Evolutionary conservation across 2,329 filamentous ascomycete species (phyloP).

Genomic region (Paraphoma sp.): DNA sequence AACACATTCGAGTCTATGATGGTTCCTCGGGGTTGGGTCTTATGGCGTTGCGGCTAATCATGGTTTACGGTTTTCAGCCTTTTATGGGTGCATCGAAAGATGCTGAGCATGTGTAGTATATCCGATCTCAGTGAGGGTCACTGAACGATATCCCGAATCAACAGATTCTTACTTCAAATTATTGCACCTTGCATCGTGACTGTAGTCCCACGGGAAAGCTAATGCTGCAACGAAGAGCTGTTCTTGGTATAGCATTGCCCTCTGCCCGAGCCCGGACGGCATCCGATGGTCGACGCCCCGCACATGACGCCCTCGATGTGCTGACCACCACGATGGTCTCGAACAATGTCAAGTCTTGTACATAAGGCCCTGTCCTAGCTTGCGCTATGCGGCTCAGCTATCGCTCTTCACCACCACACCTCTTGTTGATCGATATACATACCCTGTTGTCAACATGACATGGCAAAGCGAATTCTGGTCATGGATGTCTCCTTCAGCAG

Average conservation of each 20-base stretch:
- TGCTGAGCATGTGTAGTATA: constrained; percentile 50
- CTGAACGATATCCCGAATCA: constrained; percentile 42
- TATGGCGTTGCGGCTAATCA: constrained; percentile 45
- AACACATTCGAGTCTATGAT: constrained; percentile 31
- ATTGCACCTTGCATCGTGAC: constrained; percentile 5
- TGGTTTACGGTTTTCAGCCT: constrained; percentile 46
- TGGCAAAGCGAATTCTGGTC: constrained; percentile 51
- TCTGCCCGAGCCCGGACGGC: not conserved
- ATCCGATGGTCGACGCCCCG: constrained; percentile 6
- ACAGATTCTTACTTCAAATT: constrained; percentile 36
- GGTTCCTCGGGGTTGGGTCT: constrained; percentile 35
- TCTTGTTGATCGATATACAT: not conserved
- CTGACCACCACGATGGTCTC: not conserved
- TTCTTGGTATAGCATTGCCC: not conserved
- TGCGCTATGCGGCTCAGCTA: not conserved
- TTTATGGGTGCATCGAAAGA: constrained; percentile 44
- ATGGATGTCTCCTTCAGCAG: constrained; percentile 47
- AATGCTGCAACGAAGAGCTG: no score
- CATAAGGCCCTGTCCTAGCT: not conserved
- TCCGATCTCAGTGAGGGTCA: constrained; percentile 45
- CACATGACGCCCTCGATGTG: constrained; percentile 14
- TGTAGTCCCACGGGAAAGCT: no score
- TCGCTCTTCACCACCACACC: not conserved
- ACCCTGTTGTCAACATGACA: constrained; percentile 34
- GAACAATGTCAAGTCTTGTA: not conserved